These are phyloP conservation scores for Pythium grandisporangium DNA, from an alignment of 352 stramenopile genomes.

Conservation along the genomic window DNA sequence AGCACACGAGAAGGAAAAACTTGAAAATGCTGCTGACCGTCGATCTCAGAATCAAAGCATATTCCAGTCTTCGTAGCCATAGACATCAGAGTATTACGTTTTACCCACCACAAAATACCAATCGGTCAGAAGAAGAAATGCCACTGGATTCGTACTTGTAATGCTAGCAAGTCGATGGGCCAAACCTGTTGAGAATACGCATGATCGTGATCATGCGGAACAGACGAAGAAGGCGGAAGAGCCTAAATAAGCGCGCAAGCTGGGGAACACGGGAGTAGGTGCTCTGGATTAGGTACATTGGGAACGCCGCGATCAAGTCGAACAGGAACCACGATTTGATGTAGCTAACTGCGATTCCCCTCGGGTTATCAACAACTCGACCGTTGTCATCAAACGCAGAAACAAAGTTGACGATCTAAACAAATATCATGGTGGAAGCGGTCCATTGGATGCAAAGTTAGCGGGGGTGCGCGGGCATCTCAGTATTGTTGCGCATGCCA, in stretches of 20 bases:
- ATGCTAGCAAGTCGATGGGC: too few species aligned
- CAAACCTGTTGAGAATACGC: constrained; percentile 61
- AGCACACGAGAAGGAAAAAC: constrained; percentile 69
- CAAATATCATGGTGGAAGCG: not conserved
- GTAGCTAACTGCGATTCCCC: constrained; percentile 42
- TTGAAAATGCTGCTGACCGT: constrained; percentile 74
- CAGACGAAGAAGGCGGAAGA: constrained; percentile 54
- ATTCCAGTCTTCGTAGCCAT: too few species aligned
- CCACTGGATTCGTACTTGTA: too few species aligned
- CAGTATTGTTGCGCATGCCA: too few species aligned
- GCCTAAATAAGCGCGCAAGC: constrained; percentile 43
- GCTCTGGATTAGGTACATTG: constrained; percentile 56
- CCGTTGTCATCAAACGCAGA: constrained; percentile 58
- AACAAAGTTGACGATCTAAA: constrained; percentile 57
- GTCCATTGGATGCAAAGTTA: not conserved
- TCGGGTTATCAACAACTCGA: constrained; percentile 35
- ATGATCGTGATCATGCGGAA: constrained; percentile 66
- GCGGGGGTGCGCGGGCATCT: too few species aligned
- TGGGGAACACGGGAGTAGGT: constrained; percentile 53
- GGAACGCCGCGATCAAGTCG: constrained; percentile 68
- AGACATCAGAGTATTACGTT: too few species aligned
- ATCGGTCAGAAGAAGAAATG: too few species aligned
- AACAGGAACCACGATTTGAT: constrained; percentile 64
- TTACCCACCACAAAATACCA: too few species aligned
- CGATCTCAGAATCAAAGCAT: constrained; percentile 59